phyloP scores from a whole-genome alignment of 805 yeast genomes.

The Candida oleophila region DNA sequence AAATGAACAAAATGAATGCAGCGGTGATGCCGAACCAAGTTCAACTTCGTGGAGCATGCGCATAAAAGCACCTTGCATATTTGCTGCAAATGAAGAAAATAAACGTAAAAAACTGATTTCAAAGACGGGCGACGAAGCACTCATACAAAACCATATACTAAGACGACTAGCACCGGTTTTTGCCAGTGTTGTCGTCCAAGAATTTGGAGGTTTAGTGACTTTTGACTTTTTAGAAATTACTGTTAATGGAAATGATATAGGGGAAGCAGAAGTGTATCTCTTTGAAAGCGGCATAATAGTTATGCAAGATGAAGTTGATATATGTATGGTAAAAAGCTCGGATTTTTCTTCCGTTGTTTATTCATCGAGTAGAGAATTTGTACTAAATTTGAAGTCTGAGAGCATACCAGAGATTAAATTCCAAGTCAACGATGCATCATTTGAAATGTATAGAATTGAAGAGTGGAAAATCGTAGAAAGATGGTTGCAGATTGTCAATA shows the following conservation, averaged over 20 bases:
- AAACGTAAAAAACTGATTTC: neutral
- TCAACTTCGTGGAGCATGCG: neutral
- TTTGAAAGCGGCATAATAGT: neutral
- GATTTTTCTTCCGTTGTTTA: neutral
- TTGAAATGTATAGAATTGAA: neutral
- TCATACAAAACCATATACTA: neutral
- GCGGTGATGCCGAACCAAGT: neutral
- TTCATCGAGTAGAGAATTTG: neutral
- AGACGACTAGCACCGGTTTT: neutral
- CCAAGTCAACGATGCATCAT: neutral
- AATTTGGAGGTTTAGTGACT: neutral
- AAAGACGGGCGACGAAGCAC: neutral
- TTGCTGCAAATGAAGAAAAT: neutral
- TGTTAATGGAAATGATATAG: neutral
- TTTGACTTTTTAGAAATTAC: conserved; percentile 1
- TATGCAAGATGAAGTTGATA: neutral
- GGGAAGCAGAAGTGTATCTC: neutral
- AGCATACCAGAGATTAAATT: neutral
- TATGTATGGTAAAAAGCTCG: neutral
- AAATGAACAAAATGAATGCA: neutral
- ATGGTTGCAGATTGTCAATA: neutral
- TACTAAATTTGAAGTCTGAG: neutral
- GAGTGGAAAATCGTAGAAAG: neutral
- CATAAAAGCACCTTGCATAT: neutral
- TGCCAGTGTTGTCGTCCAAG: neutral